Evolutionary conservation across 805 yeast species (phyloP).

Genomic region (Hanseniaspora nectarophila): DNA sequence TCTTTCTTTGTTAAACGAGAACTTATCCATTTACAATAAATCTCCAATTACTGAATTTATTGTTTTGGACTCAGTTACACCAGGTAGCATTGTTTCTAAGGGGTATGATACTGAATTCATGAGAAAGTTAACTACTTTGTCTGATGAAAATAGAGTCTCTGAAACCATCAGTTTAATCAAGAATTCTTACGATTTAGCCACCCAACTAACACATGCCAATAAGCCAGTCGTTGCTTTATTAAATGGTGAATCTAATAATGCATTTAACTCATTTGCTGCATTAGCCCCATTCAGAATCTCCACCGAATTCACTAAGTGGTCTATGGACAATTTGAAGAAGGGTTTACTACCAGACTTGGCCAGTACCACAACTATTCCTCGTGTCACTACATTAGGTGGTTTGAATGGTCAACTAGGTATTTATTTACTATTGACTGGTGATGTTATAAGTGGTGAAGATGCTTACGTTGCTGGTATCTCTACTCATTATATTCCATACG

Average conservation of each 20-base stretch:
- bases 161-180: not conserved
- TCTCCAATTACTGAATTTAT: conserved; percentile 4
- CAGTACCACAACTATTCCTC: conserved; percentile 75
- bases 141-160: not conserved
- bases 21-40: not conserved
- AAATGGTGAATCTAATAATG: conserved; percentile 96
- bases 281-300: conserved; percentile 89
- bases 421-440: conserved; percentile 79
- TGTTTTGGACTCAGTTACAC: conserved; percentile 1
- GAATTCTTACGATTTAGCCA: not conserved
- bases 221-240: conserved; percentile 79
- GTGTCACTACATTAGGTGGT: conserved; percentile 34
- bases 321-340: conserved; percentile 97
- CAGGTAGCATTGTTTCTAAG: conserved; percentile 6
- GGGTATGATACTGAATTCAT: not conserved
- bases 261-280: conserved; percentile 85
- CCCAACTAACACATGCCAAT: conserved; percentile 22
- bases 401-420: conserved; percentile 67
- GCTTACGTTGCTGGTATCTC: conserved; percentile 76
- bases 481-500: conserved; percentile 73
- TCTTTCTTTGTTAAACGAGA: not conserved
- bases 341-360: conserved; percentile 97
- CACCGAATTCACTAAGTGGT: conserved; percentile 80
- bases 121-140: not conserved
- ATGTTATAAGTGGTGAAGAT: conserved; percentile 62